Base-by-base conservation (phyloP, 768 basidiomycete genomes). In the Leccinum rimulosum region DNA sequence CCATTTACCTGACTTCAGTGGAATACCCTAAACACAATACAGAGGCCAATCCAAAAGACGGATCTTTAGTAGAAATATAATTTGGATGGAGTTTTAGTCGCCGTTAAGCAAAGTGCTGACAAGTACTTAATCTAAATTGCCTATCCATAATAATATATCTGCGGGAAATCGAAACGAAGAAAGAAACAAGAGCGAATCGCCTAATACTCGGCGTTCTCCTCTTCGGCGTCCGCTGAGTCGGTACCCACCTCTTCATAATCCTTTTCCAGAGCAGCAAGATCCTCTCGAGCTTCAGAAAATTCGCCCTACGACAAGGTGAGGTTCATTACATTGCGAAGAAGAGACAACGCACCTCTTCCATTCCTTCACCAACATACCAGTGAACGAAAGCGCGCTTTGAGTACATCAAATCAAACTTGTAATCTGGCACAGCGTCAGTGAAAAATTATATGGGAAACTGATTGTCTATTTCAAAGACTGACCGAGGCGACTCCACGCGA, bases 331-430 rank as follows among this genome's bases (percentile, higher is more conserved):
- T 15, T 17, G 27, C 55, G 38, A 63, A 36, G 17, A 57, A 43
- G 17, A 56, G 52, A 54, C 8, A 9, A 63, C 73, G 33, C 61
- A 79, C 84, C 81, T 98, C 96, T 74, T 98, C 96, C 96, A 98
- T 98, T 81, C 96, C 96, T 78, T 98, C 95, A 72, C 95, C 95
- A 62, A 97, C 95, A 70, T 95, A 96, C 94, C 93, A 91, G 74
- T 91, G 89, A 27, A 91, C 88, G 64, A 93, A 93, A 51, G 92
- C 92, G 74, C 91, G 91, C 75, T 93, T 97, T 61, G 95, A 95
- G 82, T 96, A 98, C 76, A 98, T 86, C 67, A 98, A 84, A 73
- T 98, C 96, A 75, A 98, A 98, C 77, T 98, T 98, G 82, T 96
- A 89, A 77, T 98, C 96, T 85, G 62, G 36, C 38, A 28, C 5